phyloP scores from a whole-genome alignment of 305 asterid species.

The Withania somnifera region DNA sequence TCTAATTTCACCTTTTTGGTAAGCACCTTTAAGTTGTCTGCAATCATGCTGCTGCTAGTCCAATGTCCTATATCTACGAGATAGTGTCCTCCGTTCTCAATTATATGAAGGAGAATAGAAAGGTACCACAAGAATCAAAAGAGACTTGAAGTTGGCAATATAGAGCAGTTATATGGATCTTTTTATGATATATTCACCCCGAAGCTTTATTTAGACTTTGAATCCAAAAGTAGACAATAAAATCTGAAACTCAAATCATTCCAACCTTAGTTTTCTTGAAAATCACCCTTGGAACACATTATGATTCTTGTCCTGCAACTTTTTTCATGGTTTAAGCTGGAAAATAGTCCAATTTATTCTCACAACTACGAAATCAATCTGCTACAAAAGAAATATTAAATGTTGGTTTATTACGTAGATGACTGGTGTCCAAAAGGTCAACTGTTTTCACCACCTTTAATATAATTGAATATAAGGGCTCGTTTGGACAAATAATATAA shows the following conservation, averaged over 20 bases:
- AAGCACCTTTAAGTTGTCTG: not conserved
- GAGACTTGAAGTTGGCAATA: not conserved
- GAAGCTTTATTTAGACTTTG: not conserved
- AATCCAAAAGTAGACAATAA: not conserved
- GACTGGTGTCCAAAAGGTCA: not conserved
- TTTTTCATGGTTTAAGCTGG: constrained; percentile 1
- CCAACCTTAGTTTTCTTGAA: constrained; percentile 20
- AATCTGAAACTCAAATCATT: not conserved
- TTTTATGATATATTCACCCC: no score
- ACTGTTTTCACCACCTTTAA: not conserved
- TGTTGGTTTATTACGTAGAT: not conserved
- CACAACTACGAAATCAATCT: no score
- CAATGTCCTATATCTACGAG: not conserved
- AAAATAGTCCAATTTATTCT: not conserved
- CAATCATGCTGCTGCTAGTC: not conserved
- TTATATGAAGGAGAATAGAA: not conserved
- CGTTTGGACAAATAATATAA: no score
- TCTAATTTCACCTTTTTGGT: not conserved
- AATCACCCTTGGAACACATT: constrained; percentile 11
- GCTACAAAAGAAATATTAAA: no score
- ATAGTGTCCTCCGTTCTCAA: not conserved
- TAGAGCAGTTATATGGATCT: no score
- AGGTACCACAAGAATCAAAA: not conserved
- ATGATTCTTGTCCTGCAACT: not conserved
- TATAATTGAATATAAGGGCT: not conserved